Evolutionary conservation across 2,329 filamentous ascomycete genomes (phyloP), one percentile per base, ranked within the genome.

Genomic region (Setomelanomma holmii): DNA sequence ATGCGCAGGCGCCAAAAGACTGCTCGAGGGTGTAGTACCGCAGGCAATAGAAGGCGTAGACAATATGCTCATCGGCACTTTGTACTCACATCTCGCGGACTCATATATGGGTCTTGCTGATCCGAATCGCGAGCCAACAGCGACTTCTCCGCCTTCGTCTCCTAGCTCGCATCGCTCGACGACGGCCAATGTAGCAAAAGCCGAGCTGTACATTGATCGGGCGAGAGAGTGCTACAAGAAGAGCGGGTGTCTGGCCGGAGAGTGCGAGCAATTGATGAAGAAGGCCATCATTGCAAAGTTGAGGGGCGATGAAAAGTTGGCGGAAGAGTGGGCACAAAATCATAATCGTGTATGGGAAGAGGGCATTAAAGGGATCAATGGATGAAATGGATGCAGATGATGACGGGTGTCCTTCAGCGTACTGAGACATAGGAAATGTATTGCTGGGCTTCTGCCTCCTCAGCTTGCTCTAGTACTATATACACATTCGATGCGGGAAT

Each of bases 181-280:
- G 45, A 53, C 60, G 5, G 49, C 59, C 10, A 60, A 66, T 16
- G 58, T 75, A 8, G 67, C 60, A 14, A 67, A 64, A 17, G 72
- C 72, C 0, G 71, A 73, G 42, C 27, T 71, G 30, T 73, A 71
- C 55, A 69, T 75, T 39, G 73, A 76, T 34, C 56, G 66, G n/a
- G 69, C 73, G 10, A 53, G 66, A 33, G 66, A 73, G 42, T 70
- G 75, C 56, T 96, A 85, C 69, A 84, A 86, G 36, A 81, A 79
- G 40, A 78, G 91, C 12, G 86, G 90, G 68, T 89, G 90, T 68
- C 76, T 87, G 12, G 76, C 79, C n/a, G 86, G 86, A 47, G 88
- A 90, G 75, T 88, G 90, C 66, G 89, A 92, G 73, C 86, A 90
- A 79, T 83, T 93, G 77, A 88, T 89, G 17, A 95, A 95, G 79